Percentiles rank a stretch among this genome's conserved stretches.
phyloP scores from a whole-genome alignment of 805 yeast species.

The Metschnikowia hibisci region DNA sequence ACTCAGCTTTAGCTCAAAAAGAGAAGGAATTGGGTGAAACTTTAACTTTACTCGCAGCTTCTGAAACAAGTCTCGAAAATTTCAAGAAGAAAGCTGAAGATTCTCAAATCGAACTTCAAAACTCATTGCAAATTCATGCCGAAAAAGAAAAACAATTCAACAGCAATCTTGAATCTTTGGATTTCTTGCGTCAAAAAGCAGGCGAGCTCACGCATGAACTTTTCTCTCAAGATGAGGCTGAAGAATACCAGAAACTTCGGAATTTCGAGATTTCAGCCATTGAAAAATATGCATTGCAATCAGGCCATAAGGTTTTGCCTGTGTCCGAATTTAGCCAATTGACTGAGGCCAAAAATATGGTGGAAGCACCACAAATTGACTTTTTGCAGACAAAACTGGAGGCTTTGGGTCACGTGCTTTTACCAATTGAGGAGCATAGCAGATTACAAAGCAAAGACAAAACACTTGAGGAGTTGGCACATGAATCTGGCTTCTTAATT shows the following conservation, averaged over 20 bases:
- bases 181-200: constrained; percentile 12
- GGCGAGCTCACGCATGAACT: constrained; percentile 1
- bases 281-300: constrained; percentile 5
- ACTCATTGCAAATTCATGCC: not conserved
- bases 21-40: not conserved
- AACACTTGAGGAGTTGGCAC: constrained; percentile 9
- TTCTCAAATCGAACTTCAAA: not conserved
- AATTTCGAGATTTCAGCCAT: constrained; percentile 16
- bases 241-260: constrained; percentile 1
- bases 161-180: constrained; percentile 7
- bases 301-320: constrained; percentile 15
- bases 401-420: constrained; percentile 2
- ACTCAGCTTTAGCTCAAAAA: not conserved
- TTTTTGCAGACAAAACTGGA: constrained; percentile 7
- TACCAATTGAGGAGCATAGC: constrained; percentile 1
- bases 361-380: constrained; percentile 5
- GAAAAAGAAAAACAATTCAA: constrained; percentile 1
- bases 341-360: constrained; percentile 3
- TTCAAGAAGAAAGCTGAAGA: not conserved
- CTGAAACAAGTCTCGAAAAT: not conserved
- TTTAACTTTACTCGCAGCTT: not conserved
- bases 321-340: constrained; percentile 4
- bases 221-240: constrained; percentile 6
- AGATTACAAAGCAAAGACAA: constrained; percentile 2
- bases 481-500: constrained; percentile 7